These are phyloP conservation scores for Schizothecium vesticola DNA, from an alignment of 495 filamentous ascomycete species.

Conservation along the genomic window DNA sequence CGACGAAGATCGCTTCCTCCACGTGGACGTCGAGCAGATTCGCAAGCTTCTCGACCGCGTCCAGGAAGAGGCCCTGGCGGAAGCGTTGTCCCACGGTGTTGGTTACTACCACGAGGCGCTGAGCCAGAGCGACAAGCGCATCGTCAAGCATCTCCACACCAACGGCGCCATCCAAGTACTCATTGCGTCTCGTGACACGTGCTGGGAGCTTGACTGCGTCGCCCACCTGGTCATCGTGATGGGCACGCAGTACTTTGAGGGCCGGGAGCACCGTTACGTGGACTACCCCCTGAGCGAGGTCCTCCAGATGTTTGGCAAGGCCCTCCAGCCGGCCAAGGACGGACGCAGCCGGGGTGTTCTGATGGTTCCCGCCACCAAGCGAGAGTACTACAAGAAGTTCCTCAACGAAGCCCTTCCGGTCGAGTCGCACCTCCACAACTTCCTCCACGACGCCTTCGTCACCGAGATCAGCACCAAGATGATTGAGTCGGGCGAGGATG, in stretches of 20 bases:
- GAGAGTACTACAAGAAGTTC: conserved; percentile 99
- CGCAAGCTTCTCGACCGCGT: conserved; percentile 73
- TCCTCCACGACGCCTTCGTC: conserved; percentile 92
- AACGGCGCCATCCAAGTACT: conserved; percentile 91
- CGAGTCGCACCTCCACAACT: conserved; percentile 87
- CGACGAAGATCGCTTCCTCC: conserved; percentile 88
- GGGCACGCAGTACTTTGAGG: conserved; percentile 99
- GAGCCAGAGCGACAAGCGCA: conserved; percentile 80
- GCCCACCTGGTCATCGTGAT: conserved; percentile 92
- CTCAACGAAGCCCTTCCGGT: conserved; percentile 93
- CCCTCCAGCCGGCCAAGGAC: conserved; percentile 68
- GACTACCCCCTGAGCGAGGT: conserved; percentile 95
- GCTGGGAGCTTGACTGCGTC: conserved; percentile 87
- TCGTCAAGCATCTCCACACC: conserved; percentile 84
- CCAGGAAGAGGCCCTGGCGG: conserved; percentile 78
- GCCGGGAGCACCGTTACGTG: conserved; percentile 93
- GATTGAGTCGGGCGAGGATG: conserved; percentile 92
- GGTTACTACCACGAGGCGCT: conserved; percentile 97
- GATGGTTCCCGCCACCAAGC: conserved; percentile 89
- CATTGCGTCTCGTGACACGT: conserved; percentile 88
- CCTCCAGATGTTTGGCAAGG: conserved; percentile 99
- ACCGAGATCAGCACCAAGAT: conserved; percentile 93
- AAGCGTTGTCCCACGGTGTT: conserved; percentile 91
- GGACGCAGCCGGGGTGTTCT: conserved; percentile 82
- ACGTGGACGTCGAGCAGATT: conserved; percentile 74